Percentiles rank a stretch among this genome's conserved stretches.
phyloP scores from a whole-genome alignment of 352 stramenopile genomes.

The Phytophthora niederhauseri region DNA sequence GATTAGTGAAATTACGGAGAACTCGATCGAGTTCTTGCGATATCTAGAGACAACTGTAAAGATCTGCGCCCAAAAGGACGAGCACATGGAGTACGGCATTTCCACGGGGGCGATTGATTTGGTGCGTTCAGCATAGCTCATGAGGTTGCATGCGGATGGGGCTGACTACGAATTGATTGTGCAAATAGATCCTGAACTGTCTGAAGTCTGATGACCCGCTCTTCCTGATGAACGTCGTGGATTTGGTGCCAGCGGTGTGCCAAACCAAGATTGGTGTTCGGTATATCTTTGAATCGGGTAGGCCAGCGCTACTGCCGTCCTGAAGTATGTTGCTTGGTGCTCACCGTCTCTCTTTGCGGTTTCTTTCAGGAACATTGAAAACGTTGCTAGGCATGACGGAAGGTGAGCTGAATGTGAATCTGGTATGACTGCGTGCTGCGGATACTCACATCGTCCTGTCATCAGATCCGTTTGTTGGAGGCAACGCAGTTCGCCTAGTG shows the following conservation, averaged over 20 bases:
- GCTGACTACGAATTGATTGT: conserved; percentile 13
- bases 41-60: conserved; percentile 77
- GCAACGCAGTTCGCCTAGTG: conserved; percentile 75
- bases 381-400: conserved; percentile 67
- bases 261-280: conserved; percentile 66
- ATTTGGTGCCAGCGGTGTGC: conserved; percentile 77
- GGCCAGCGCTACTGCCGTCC: background rate
- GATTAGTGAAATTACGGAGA: conserved; percentile 46
- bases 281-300: conserved; percentile 85
- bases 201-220: conserved; percentile 79
- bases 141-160: background rate
- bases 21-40: conserved; percentile 78
- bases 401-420: conserved; percentile 36
- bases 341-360: conserved; percentile 8
- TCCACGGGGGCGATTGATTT: conserved; percentile 46
- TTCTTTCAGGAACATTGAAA: conserved; percentile 58
- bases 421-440: background rate
- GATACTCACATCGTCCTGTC: conserved; percentile 7
- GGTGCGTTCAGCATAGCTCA: conserved; percentile 24
- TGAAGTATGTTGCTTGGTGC: background rate
- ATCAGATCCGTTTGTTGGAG: conserved; percentile 80
- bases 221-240: conserved; percentile 87
- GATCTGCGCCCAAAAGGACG: conserved; percentile 60
- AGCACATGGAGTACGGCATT: conserved; percentile 69
- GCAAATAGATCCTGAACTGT: conserved; percentile 64